Evolutionary conservation across 73 alveolate species (phyloP).

Genomic region (Uronychia setigera): DNA sequence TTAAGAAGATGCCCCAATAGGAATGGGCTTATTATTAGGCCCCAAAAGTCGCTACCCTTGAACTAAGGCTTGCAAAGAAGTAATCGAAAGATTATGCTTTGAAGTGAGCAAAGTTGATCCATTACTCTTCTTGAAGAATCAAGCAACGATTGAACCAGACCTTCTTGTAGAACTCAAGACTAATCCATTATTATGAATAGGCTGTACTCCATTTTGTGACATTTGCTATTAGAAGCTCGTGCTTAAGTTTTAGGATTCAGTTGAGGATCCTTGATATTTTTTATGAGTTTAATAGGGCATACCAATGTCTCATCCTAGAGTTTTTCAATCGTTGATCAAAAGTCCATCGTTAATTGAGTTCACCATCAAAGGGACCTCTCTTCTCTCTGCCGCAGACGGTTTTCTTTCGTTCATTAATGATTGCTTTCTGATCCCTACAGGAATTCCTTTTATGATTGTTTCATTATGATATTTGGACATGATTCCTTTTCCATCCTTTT

Average conservation of each 20-base stretch:
- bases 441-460: constrained; percentile 9
- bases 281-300: no score
- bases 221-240: no score
- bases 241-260: no score
- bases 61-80: background rate
- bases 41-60: background rate
- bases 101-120: background rate
- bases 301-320: background rate
- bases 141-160: background rate
- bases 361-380: constrained; percentile 1
- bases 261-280: no score
- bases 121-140: background rate
- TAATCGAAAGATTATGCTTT: background rate
- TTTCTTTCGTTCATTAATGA: background rate
- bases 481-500: no score
- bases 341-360: background rate
- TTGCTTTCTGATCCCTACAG: background rate
- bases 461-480: no score
- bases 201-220: no score
- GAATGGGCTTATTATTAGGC: no score
- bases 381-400: background rate
- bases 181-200: no score
- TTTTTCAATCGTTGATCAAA: background rate
- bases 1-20: no score
- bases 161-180: no score